Evolutionary conservation across 1,284 basidiomycete species (phyloP).

Genomic region (Tremellales sp.): DNA sequence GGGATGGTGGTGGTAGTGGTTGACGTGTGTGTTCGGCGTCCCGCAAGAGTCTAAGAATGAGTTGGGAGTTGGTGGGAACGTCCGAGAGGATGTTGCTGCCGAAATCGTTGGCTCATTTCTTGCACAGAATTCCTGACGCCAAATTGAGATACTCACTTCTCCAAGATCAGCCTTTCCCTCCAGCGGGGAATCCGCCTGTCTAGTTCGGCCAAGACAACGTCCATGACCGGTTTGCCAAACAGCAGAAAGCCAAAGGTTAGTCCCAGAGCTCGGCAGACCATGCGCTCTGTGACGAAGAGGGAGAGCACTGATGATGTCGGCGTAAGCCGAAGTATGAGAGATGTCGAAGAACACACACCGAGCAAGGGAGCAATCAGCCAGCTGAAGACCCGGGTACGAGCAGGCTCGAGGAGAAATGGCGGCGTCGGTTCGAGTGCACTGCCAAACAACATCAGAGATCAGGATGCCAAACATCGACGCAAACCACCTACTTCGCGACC

Average conservation of each 20-base stretch:
- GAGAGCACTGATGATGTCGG: constrained; percentile 28
- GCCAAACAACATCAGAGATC: not conserved
- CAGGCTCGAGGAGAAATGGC: constrained; percentile 9
- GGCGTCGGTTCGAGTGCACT: constrained; percentile 24
- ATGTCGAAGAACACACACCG: constrained; percentile 9
- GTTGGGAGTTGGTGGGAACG: constrained; percentile 55
- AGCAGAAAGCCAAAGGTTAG: constrained; percentile 50
- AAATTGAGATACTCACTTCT: constrained; percentile 35
- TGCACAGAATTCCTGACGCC: not conserved
- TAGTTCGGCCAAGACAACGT: constrained; percentile 44
- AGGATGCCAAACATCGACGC: not conserved
- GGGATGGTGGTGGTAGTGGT: constrained; percentile 53
- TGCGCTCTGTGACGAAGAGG: constrained; percentile 41
- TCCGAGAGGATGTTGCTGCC: constrained; percentile 50
- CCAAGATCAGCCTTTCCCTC: constrained; percentile 47
- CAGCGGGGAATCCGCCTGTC: constrained; percentile 50
- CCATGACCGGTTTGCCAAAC: constrained; percentile 53
- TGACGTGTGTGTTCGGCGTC: constrained; percentile 51
- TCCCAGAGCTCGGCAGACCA: constrained; percentile 47
- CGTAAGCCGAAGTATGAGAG: not conserved
- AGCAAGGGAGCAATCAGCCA: constrained; percentile 18
- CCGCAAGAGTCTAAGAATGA: constrained; percentile 53
- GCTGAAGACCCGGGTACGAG: constrained; percentile 15
- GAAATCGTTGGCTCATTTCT: not conserved
- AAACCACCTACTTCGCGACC: constrained; percentile 25